phyloP scores from a whole-genome alignment of 768 basidiomycete genomes.

The Tephrocybe sp. region DNA sequence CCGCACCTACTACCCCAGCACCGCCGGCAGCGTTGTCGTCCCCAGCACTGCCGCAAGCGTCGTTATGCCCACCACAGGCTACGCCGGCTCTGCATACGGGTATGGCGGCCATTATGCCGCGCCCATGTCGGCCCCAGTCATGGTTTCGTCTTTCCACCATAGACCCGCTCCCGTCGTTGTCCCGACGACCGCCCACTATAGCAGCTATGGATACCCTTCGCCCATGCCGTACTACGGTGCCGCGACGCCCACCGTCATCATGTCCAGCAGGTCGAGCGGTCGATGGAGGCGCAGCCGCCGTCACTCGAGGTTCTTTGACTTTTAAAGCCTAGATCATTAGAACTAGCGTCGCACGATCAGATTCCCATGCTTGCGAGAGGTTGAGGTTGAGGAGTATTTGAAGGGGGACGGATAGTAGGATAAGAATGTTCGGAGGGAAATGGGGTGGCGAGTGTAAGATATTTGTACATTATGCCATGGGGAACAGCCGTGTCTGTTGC shows the following conservation, averaged over 20 bases:
- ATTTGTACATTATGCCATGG: constrained; percentile 16
- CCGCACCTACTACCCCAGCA: constrained; percentile 18
- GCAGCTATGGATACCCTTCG: constrained; percentile 4
- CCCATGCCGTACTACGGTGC: constrained; percentile 15
- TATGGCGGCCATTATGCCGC: constrained; percentile 12
- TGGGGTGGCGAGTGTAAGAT: constrained; percentile 14
- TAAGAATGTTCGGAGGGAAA: not conserved
- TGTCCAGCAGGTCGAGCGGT: constrained; percentile 11
- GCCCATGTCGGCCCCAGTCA: constrained; percentile 15
- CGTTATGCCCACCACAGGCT: constrained; percentile 11
- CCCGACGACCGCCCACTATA: constrained; percentile 10
- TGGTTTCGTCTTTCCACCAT: constrained; percentile 10
- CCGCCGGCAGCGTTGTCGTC: constrained; percentile 21
- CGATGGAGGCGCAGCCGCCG: constrained; percentile 14
- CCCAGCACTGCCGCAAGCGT: constrained; percentile 11
- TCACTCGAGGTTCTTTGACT: constrained; percentile 15
- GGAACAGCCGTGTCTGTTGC: constrained; percentile 18
- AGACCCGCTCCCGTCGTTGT: constrained; percentile 14
- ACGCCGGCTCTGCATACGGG: constrained; percentile 10
- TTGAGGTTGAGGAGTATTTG: not conserved
- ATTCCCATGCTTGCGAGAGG: not conserved
- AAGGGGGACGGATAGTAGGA: constrained; percentile 2
- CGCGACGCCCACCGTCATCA: constrained; percentile 13
- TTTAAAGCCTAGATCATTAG: constrained; percentile 5
- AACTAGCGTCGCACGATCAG: not conserved